Percentiles rank a stretch among this genome's conserved stretches.
Evolutionary conservation across 129 eudicot genomes (phyloP).

Genomic region (Glebionis coronaria): DNA sequence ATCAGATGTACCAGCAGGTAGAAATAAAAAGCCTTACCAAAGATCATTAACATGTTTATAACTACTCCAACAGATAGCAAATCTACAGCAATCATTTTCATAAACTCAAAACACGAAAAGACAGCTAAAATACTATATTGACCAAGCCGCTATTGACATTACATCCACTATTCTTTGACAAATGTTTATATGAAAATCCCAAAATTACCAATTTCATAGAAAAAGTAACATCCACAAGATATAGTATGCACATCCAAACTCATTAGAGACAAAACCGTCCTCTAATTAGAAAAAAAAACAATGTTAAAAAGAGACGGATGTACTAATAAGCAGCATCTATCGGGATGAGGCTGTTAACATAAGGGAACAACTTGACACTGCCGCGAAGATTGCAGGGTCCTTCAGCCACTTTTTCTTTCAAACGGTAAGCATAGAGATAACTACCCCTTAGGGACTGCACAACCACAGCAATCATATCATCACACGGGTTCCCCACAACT

Average conservation of each 20-base stretch:
- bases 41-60: too few species aligned
- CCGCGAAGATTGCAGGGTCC: not conserved
- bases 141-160: too few species aligned
- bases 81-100: too few species aligned
- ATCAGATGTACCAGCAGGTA: too few species aligned
- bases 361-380: slow-evolving; percentile 32
- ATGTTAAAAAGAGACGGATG: not conserved
- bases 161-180: too few species aligned
- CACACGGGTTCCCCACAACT: slow-evolving; percentile 35
- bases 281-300: not conserved
- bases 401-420: slow-evolving; percentile 25
- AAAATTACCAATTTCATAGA: not conserved
- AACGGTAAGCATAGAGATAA: slow-evolving; percentile 18
- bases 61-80: too few species aligned
- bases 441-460: not conserved
- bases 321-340: not conserved
- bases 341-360: slow-evolving; percentile 53
- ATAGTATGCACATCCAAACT: slow-evolving; percentile 19
- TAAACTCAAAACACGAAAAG: too few species aligned
- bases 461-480: slow-evolving; percentile 27
- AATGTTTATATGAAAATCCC: too few species aligned
- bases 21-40: too few species aligned
- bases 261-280: slow-evolving; percentile 7
- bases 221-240: not conserved
- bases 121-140: too few species aligned